These are phyloP conservation scores for Nannochloropsis oceanica DNA, from an alignment of 108 stramenopile genomes.

Conservation along the genomic window DNA sequence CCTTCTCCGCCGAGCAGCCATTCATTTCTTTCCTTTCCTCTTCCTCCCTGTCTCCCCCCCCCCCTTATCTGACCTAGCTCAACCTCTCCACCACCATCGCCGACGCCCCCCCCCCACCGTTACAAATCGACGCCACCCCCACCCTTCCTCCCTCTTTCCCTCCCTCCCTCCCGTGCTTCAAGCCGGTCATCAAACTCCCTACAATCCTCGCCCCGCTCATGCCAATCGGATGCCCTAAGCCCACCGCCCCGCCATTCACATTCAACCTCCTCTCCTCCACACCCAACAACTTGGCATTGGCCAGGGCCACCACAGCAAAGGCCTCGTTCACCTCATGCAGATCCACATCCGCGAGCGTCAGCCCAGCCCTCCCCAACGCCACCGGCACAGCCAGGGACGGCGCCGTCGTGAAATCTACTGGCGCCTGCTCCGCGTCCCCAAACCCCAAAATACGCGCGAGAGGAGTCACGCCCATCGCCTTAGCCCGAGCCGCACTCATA, in stretches of 20 bases:
- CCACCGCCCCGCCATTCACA: conserved; percentile 83
- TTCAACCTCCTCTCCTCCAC: conserved; percentile 63
- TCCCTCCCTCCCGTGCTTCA: conserved; percentile 30
- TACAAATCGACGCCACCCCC: conserved; percentile 90
- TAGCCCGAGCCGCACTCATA: conserved; percentile 46
- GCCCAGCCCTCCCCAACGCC: conserved; percentile 54
- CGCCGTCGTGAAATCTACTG: conserved; percentile 79
- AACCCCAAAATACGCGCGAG: conserved; percentile 39
- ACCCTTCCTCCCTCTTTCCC: conserved; percentile 56
- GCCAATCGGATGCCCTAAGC: conserved; percentile 90
- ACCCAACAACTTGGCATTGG: conserved; percentile 57
- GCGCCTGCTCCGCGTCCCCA: conserved; percentile 68
- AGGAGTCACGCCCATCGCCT: not conserved
- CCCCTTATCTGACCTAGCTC: not conserved
- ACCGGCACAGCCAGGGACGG: conserved; percentile 74
- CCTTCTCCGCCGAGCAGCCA: no score
- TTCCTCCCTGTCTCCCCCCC: not conserved
- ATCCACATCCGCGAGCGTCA: conserved; percentile 59
- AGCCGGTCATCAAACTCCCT: conserved; percentile 60
- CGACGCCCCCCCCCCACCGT: conserved; percentile 93
- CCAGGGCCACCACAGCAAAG: conserved; percentile 82
- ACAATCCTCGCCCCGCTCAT: conserved; percentile 81
- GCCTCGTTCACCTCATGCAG: conserved; percentile 97
- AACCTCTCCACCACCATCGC: conserved; percentile 85
- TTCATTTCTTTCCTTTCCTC: no score